Evolutionary conservation across 2,329 filamentous ascomycete genomes (phyloP).

Genomic region (Endothia cerciana): DNA sequence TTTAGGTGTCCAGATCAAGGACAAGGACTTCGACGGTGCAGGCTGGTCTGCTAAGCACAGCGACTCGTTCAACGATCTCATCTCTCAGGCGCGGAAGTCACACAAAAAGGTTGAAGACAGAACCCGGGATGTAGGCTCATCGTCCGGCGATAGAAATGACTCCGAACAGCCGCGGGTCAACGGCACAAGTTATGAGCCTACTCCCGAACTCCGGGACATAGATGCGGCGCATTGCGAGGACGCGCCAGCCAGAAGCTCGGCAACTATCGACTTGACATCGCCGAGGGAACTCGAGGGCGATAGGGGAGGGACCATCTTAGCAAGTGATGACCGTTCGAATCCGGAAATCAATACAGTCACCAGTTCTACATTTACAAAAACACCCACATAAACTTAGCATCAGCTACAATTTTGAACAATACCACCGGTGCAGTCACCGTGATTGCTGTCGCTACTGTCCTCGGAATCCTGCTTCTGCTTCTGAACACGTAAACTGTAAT

Average conservation of each 20-base stretch:
- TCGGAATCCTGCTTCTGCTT: neutral
- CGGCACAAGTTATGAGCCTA: neutral
- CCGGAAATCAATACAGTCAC: neutral
- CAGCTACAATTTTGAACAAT: slow-evolving; percentile 3
- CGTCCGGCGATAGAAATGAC: neutral
- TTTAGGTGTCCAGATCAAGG: slow-evolving; percentile 64
- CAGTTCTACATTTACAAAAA: neutral
- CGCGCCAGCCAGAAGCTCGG: neutral
- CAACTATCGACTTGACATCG: neutral
- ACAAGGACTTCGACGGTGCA: slow-evolving; percentile 84
- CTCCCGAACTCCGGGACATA: neutral
- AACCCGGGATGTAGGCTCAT: neutral
- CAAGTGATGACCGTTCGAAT: neutral
- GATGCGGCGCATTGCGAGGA: neutral
- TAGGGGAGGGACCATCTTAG: neutral
- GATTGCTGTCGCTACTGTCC: neutral
- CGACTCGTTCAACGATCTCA: slow-evolving; percentile 76
- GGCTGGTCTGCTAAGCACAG: slow-evolving; percentile 77
- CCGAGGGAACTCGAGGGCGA: neutral
- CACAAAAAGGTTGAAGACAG: slow-evolving; percentile 36
- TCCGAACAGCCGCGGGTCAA: neutral
- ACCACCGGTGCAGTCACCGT: neutral
- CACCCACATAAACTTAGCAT: neutral
- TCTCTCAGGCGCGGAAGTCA: slow-evolving; percentile 70
- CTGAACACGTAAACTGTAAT: too few species aligned